A percentile compares a stretch with the other conserved stretches of the same genome.
Conservation (phyloP, 2,329 filamentous ascomycete species). For the Fusarium lateritium region DNA sequence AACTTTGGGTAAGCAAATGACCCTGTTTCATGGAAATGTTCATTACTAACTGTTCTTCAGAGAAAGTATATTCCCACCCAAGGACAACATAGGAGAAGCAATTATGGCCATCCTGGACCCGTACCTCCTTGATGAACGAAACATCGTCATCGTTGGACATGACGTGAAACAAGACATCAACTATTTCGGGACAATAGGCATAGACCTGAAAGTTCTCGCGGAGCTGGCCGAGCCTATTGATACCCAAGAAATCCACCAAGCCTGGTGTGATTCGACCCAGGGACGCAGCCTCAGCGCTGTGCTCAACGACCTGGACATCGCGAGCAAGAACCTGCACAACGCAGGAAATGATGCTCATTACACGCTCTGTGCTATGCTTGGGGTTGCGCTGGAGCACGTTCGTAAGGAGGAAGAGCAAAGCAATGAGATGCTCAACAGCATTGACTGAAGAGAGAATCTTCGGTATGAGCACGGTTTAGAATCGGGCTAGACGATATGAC, state of each 20-base stretch:
- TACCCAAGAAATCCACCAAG: slow-evolving; percentile 79
- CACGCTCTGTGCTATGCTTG: slow-evolving; percentile 81
- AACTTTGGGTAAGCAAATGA: slow-evolving; percentile 76
- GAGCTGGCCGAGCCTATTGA: slow-evolving; percentile 77
- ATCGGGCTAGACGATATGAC: background rate
- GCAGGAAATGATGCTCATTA: slow-evolving; percentile 89
- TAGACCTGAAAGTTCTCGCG: slow-evolving; percentile 67
- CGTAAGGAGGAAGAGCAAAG: slow-evolving; percentile 42
- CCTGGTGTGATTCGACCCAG: slow-evolving; percentile 68
- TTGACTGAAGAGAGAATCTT: slow-evolving; percentile 25
- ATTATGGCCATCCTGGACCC: slow-evolving; percentile 57
- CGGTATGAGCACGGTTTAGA: background rate
- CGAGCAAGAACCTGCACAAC: slow-evolving; percentile 81
- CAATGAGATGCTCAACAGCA: slow-evolving; percentile 16
- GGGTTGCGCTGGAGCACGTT: slow-evolving; percentile 49
- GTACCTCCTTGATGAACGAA: slow-evolving; percentile 54
- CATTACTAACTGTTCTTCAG: slow-evolving; percentile 50
- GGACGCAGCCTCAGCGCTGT: slow-evolving; percentile 71
- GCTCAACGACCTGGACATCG: slow-evolving; percentile 75
- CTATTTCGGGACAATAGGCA: slow-evolving; percentile 76
- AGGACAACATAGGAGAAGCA: slow-evolving; percentile 52
- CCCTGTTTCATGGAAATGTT: background rate
- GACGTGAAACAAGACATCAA: slow-evolving; percentile 76
- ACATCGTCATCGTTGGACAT: slow-evolving; percentile 85
- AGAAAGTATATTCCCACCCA: slow-evolving; percentile 58